phyloP scores from a whole-genome alignment of 169 alveolate genomes.

The Eimeria nieschulzi region DNA sequence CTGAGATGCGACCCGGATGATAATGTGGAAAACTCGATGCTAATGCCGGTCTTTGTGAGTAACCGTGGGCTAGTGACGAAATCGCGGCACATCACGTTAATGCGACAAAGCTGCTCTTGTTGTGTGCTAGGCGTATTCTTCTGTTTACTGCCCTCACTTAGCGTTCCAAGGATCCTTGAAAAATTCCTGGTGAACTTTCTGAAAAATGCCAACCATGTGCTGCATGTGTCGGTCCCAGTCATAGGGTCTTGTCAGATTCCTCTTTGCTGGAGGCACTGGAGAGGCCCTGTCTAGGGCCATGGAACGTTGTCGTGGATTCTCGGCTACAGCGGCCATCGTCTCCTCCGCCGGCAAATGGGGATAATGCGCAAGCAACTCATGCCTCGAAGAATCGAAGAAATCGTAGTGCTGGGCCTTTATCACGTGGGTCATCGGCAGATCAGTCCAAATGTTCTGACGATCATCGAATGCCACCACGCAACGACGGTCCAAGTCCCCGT shows the following conservation, averaged over 20 bases:
- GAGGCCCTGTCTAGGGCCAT: slow-evolving; percentile 34
- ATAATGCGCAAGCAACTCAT: slow-evolving; percentile 77
- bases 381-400: slow-evolving; percentile 84
- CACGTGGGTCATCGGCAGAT: slow-evolving; percentile 89
- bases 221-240: slow-evolving; percentile 91
- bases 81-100: too few species aligned
- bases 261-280: slow-evolving; percentile 25
- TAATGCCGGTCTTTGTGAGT: too few species aligned
- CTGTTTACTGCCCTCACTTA: slow-evolving; percentile 45
- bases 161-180: slow-evolving; percentile 88
- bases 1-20: too few species aligned
- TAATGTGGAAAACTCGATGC: too few species aligned
- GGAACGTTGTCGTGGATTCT: slow-evolving; percentile 23
- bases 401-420: slow-evolving; percentile 93
- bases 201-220: slow-evolving; percentile 87
- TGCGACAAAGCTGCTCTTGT: too few species aligned
- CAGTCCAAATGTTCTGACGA: slow-evolving; percentile 92
- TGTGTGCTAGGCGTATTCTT: too few species aligned
- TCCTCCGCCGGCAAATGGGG: slow-evolving; percentile 71
- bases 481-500: slow-evolving; percentile 87
- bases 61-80: too few species aligned
- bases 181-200: slow-evolving; percentile 87
- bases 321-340: slow-evolving; percentile 31
- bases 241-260: slow-evolving; percentile 51
- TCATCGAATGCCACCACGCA: slow-evolving; percentile 92